These are phyloP conservation scores for Xerocomellus amylosporus DNA, from an alignment of 768 basidiomycete species.

Conservation along the genomic window DNA sequence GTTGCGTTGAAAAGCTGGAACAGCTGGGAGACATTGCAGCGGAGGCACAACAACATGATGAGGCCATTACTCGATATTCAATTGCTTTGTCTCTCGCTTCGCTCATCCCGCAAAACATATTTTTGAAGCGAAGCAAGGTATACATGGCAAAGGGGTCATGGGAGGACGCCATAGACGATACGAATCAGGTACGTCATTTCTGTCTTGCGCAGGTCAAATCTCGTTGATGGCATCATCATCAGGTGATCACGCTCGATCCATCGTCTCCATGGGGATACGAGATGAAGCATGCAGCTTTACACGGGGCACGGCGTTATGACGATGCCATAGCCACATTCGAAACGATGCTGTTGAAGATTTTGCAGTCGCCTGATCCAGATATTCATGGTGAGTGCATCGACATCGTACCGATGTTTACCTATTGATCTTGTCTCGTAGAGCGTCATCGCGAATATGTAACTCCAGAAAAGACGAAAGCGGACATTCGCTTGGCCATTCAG, in stretches of 20 bases:
- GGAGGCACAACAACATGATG: background rate
- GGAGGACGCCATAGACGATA: background rate
- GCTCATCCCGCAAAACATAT: background rate
- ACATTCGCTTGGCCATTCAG: background rate
- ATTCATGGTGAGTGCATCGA: background rate
- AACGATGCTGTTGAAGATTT: slow-evolving; percentile 1
- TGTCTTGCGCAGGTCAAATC: background rate
- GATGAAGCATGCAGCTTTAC: background rate
- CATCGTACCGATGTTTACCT: background rate
- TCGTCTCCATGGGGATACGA: background rate
- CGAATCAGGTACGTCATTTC: background rate
- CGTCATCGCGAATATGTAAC: background rate
- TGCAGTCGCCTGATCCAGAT: background rate
- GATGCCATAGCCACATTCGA: background rate
- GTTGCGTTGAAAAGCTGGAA: background rate
- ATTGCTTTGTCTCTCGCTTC: background rate
- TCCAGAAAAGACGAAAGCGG: background rate
- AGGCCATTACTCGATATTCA: background rate
- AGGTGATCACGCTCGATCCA: background rate
- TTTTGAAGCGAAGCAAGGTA: background rate
- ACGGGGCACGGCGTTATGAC: background rate
- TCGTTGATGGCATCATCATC: background rate
- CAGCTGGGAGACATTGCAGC: background rate
- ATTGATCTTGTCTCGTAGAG: background rate
- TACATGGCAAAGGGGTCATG: background rate